phyloP scores from a whole-genome alignment of 1,284 basidiomycete species.

The Chalciporus piperatoides region DNA sequence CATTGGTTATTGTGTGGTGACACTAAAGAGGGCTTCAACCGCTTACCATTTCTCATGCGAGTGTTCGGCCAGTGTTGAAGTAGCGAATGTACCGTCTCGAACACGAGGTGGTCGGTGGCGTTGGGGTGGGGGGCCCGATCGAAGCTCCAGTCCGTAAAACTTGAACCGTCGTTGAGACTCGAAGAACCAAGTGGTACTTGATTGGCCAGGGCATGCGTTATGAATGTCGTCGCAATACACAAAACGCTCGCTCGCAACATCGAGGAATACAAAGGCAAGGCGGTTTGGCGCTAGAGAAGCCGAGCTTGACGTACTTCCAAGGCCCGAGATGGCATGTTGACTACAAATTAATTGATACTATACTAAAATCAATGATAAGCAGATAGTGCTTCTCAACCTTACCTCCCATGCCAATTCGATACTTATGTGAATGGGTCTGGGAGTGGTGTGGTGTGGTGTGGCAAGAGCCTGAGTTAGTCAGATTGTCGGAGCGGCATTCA shows the following conservation, averaged over 20 bases:
- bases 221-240: background rate
- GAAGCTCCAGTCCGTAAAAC: slow-evolving; percentile 15
- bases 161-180: background rate
- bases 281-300: background rate
- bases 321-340: background rate
- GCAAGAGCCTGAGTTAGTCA: background rate
- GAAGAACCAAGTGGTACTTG: slow-evolving; percentile 16
- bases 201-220: background rate
- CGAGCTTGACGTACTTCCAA: too few species aligned
- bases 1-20: background rate
- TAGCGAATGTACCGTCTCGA: slow-evolving; percentile 28
- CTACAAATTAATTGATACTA: too few species aligned
- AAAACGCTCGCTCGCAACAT: slow-evolving; percentile 10
- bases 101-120: slow-evolving; percentile 26
- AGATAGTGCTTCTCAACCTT: too few species aligned
- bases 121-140: slow-evolving; percentile 15
- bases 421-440: background rate
- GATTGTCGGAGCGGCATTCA: background rate
- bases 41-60: slow-evolving; percentile 43
- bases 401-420: background rate
- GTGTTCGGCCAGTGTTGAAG: slow-evolving; percentile 53
- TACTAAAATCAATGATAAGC: too few species aligned
- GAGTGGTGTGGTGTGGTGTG: too few species aligned
- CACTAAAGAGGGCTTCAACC: background rate
- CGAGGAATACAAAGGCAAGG: background rate